Evolutionary conservation across 495 filamentous ascomycete genomes (phyloP).

Genomic region (Xylaria longipes): DNA sequence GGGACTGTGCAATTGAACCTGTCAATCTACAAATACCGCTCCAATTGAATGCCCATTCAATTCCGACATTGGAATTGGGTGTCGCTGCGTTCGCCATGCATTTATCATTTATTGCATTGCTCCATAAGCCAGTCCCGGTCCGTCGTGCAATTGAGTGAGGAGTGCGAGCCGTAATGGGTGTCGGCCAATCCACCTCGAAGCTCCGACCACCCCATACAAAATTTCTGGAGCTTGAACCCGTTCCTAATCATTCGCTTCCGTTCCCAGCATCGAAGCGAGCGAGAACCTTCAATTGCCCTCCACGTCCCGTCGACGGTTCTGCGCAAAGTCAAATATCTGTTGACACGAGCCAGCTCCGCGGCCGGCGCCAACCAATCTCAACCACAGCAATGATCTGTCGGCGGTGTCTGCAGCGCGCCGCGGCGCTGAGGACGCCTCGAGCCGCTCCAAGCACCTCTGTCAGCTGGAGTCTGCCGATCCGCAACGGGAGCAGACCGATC

Average conservation of each 20-base stretch:
- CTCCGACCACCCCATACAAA: constrained; percentile 48
- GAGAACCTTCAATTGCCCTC: not conserved
- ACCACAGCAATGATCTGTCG: constrained; percentile 52
- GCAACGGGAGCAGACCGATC: constrained; percentile 34
- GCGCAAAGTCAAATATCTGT: not conserved
- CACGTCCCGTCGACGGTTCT: not conserved
- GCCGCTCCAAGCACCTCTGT: constrained; percentile 23
- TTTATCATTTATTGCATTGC: not conserved
- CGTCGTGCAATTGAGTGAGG: too few species aligned
- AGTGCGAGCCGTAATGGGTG: constrained; percentile 15
- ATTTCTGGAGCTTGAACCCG: constrained; percentile 47
- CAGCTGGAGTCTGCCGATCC: constrained; percentile 19
- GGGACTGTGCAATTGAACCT: constrained; percentile 5
- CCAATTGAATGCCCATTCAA: not conserved
- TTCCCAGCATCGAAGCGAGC: constrained; percentile 1
- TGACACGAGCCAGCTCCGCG: not conserved
- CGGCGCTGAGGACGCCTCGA: constrained; percentile 36
- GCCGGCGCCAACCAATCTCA: not conserved
- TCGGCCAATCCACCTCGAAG: constrained; percentile 36
- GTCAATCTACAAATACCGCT: constrained; percentile 7
- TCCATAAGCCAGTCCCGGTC: not conserved
- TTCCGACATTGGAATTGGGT: not conserved
- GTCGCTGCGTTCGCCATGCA: not conserved
- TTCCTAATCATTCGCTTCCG: not conserved
- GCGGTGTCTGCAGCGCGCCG: constrained; percentile 50